Evolutionary conservation across 2,329 filamentous ascomycete species (phyloP), one percentile per base, ranked within the genome.

Genomic region (Curvularia eragrostidis): DNA sequence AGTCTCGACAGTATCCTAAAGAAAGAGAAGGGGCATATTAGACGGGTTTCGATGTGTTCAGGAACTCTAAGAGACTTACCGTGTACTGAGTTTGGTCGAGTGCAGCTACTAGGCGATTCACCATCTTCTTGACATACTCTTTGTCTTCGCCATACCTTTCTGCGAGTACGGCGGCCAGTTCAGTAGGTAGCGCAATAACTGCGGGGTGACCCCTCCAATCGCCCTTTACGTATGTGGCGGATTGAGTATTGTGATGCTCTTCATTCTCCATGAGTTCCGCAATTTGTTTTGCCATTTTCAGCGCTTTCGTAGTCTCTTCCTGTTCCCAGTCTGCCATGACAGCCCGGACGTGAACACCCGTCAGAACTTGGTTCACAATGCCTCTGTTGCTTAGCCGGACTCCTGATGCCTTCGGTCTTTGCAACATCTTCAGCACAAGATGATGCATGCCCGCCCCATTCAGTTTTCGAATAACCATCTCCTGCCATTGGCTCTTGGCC

Each of bases 121-220:
- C 75, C 50, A 80, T 78, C 41, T 67, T 75, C 56, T 71, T 73
- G 26, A 82, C 78, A 23, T 76, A 71, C n/a, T 75, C 74, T 1
- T 73, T 71, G 42, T 77, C 73, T 30, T 63, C 72, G 43, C 79
- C 63, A 41, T 78, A 68, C 56, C 69, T 73, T 50, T 76, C 72
- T 3, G 76, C 77, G 43, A 75, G 67, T 5, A 78, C 70, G 26
- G 80, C 79, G 18, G 77, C 72, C 66, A 83, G 59, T 64, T 81
- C 79, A 5, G 81, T 67, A 50, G 78, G 76, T 26, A 77, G 58
- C n/a, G 76, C 80, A 32, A 82, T 69, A 3, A 79, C 73, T 3
- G 69, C 65, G 1, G 79, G 77, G 43, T 69, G 63, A 7, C 67
- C 55, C 42, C 68, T 67, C 48, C 59, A 61, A 24, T 70, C 54